Evolutionary conservation across 352 stramenopile genomes (phyloP), one percentile per base, ranked within the genome.

Genomic region (Lagenidium sp.): DNA sequence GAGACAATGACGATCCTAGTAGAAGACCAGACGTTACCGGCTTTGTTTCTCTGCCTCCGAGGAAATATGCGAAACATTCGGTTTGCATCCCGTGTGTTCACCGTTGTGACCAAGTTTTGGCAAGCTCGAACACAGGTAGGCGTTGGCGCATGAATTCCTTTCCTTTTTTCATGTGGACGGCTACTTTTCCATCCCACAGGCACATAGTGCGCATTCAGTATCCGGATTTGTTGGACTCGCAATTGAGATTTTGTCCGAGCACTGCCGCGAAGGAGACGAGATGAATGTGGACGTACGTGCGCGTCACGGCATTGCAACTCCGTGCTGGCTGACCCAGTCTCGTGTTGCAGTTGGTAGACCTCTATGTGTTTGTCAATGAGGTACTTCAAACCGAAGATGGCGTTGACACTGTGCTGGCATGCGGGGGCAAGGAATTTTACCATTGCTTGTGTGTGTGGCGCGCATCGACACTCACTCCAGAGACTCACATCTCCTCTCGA

Each of bases 41-140:
- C 71, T 12, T 45, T 90, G 0, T 84, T 85, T 28, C 57, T 85
- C n/a, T 85, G 68, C 10, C 54, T 89, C 19, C 60, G 71, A 20
- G 65, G 61, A 26, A 67, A 74, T 39, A 49, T 57, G 16, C 44
- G 66, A 10, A 60, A 85, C 25, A 15, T 76, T 1, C 36, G 26
- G 11, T 79, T 90, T 35, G 44, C 55, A 13, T 69, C 64, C 1
- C 70, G 85, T 44, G 61, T 77, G 6, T 87, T 79, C 49, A 69
- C 60, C 0, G 65, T 87, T 10, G 34, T 85, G 24, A 67, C 63
- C 2, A 77, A 59, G 20, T 62, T 80, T 37, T 73, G 68, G 60
- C n/a, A n/a, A n/a, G n/a, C n/a, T n/a, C n/a, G n/a, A n/a, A n/a
- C n/a, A n/a, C n/a, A n/a, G n/a, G n/a, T n/a, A n/a, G n/a, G n/a